Evolutionary conservation across 345 rosid species (phyloP).

Genomic region (Aquilaria yunnanensis): DNA sequence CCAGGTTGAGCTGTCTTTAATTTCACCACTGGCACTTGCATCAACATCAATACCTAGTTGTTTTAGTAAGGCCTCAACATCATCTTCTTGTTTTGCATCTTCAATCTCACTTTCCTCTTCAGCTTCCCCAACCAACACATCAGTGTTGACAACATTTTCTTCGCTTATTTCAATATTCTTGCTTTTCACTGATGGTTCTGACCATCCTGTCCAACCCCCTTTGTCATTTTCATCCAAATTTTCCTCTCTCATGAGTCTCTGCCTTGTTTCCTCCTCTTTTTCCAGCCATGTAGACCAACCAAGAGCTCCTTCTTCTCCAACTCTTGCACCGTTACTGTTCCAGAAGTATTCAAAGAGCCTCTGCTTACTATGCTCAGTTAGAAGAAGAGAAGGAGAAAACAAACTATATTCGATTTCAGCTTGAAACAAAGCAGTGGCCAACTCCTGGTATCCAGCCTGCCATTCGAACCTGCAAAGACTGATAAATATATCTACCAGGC

Average conservation of each 20-base stretch:
- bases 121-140: conserved; percentile 25
- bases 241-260: conserved; percentile 59
- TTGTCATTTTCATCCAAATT: conserved; percentile 37
- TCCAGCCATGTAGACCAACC: conserved; percentile 93
- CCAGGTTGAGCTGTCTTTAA: conserved; percentile 81
- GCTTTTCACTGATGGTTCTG: conserved; percentile 47
- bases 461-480: conserved; percentile 92
- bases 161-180: conserved; percentile 28
- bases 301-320: conserved; percentile 94
- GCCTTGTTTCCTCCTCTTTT: conserved; percentile 92
- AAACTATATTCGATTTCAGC: conserved; percentile 86
- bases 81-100: conserved; percentile 58
- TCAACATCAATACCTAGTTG: conserved; percentile 72
- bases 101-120: conserved; percentile 48
- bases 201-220: conserved; percentile 99
- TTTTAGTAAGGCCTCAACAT: conserved; percentile 77
- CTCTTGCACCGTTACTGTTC: conserved; percentile 76
- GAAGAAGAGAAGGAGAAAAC: conserved; percentile 72
- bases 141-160: conserved; percentile 25
- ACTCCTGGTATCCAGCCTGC: conserved; percentile 89
- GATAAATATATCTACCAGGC: conserved; percentile 82
- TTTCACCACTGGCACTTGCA: conserved; percentile 52
- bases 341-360: conserved; percentile 94
- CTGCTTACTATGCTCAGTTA: conserved; percentile 70
- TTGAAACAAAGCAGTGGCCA: conserved; percentile 87